Conservation (phyloP, 352 stramenopile species). For the Phytophthora nicotianae region DNA sequence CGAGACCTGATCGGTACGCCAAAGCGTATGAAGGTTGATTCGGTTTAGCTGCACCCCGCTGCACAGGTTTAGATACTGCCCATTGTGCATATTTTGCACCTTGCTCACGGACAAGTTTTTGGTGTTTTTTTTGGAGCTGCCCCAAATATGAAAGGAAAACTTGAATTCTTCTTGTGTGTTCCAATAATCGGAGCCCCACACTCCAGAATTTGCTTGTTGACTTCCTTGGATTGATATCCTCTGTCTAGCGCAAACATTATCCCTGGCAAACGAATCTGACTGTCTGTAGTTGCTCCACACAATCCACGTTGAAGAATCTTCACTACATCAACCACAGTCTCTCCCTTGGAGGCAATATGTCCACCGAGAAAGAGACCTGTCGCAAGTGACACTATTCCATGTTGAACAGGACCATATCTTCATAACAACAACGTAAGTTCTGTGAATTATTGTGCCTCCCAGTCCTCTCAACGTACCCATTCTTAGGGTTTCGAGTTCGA, state of each 20-base stretch:
- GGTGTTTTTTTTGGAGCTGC: neutral
- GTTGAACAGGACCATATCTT: neutral
- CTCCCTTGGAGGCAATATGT: neutral
- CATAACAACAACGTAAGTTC: neutral
- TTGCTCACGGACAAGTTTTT: too few species aligned
- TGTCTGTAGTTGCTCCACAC: neutral
- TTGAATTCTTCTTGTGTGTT: neutral
- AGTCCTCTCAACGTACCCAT: neutral
- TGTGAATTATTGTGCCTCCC: neutral
- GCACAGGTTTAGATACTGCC: too few species aligned
- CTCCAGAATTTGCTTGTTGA: neutral
- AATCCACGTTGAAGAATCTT: neutral
- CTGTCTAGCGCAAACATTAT: neutral
- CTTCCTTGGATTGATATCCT: neutral
- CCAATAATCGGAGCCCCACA: neutral
- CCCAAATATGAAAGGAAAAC: neutral
- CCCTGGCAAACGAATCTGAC: neutral
- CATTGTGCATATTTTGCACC: neutral
- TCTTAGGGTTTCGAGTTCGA: neutral
- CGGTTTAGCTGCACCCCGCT: too few species aligned
- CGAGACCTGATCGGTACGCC: slow-evolving; percentile 2
- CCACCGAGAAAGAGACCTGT: neutral
- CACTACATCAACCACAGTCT: neutral
- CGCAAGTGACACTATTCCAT: neutral
- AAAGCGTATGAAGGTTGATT: neutral